Evolutionary conservation across 2,329 filamentous ascomycete species (phyloP).

Genomic region (Xylariales sp.): DNA sequence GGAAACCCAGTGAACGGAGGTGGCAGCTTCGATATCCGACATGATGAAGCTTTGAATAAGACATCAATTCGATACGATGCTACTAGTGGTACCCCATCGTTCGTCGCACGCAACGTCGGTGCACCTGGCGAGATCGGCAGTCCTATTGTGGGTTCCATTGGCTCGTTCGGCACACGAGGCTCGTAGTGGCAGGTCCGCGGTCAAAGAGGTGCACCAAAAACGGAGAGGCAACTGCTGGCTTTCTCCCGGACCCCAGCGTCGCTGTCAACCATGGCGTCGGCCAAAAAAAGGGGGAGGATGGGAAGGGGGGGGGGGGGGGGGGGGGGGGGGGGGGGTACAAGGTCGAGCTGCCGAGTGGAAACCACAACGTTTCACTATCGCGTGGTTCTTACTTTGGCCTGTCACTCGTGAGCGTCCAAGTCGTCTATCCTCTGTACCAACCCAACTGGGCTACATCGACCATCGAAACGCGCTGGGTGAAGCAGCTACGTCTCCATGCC

Average conservation of each 20-base stretch:
- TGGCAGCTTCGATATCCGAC: conserved; percentile 72
- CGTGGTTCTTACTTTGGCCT: no score
- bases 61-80: conserved; percentile 51
- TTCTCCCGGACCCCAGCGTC: not conserved
- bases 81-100: conserved; percentile 38
- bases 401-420: no score
- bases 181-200: not conserved
- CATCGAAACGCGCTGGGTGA: conserved; percentile 11
- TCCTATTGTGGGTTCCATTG: conserved; percentile 34
- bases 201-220: not conserved
- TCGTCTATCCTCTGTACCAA: no score
- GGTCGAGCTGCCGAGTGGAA: no score
- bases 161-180: conserved; percentile 5
- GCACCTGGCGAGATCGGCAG: conserved; percentile 68
- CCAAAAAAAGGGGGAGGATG: no score
- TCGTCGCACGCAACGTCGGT: conserved; percentile 42
- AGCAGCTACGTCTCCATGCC: conserved; percentile 9
- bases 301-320: no score
- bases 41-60: conserved; percentile 38
- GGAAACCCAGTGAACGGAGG: conserved; percentile 83
- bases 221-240: not conserved
- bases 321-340: no score
- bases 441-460: not conserved
- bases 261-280: not conserved
- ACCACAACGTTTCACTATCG: no score